Base-by-base conservation (phyloP, 2,329 filamentous ascomycete species). In the Xylaria sp. region DNA sequence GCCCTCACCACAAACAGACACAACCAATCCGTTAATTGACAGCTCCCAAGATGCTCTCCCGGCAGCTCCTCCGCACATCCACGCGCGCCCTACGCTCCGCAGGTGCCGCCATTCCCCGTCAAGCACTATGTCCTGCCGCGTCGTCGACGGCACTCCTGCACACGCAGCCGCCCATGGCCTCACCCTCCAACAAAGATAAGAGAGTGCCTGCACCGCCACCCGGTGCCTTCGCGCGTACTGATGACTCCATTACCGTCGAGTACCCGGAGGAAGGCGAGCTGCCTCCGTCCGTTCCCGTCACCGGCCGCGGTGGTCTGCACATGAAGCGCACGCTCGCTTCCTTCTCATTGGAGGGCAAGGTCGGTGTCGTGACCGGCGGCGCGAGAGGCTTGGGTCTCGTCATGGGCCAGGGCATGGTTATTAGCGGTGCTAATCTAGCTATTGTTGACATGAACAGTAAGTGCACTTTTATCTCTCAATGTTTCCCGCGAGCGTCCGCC, bases 371-470 rank as follows among this genome's bases (percentile, higher is more conserved):
- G 38, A 98, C 94, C 1, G 94, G 94, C 54, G 94, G 93, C 73
- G 94, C 94, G 25, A 85, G 93, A 73, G 94, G 94, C 7, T 78
- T 98, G 60, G 94, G 94, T 38, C 81, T 97, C 63, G 93, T 96
- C 69, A 97, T 98, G 90, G 91, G 90, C 53, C 93, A 97, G 80
- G 93, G 91, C 47, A 86, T 97, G 77, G 90, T 97, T 54, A 89
- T 92, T 54, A 95, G 91, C 55, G 94, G 94, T 54, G 91, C 92
- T 9, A 89, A 96, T 75, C 83, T 97, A 64, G 94, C 94, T 41
- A 91, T 98, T 76, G 92, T 97, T 40, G 94, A 98, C 76, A 82
- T 97, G 80, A 97, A 98, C 79, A 90, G 91, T 94, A 78, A 68
- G 87, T 83, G 11, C 10, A 3, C 10, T 11, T 52, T 29, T 11